phyloP scores from a whole-genome alignment of 345 rosid genomes.

The Excoecaria agallocha region DNA sequence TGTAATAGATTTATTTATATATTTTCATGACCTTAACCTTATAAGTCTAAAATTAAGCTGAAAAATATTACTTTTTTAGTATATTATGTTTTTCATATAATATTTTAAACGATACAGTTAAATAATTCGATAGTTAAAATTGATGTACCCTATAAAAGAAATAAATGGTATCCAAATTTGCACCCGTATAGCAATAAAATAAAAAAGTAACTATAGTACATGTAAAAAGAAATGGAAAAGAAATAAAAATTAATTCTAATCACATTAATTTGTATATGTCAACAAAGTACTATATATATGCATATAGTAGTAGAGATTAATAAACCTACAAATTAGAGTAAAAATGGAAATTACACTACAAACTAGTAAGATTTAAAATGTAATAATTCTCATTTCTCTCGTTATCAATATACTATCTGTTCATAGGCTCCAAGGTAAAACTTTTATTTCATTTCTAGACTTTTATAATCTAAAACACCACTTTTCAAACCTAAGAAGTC shows the following conservation, averaged over 20 bases:
- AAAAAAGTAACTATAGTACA: too few species aligned
- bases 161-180: too few species aligned
- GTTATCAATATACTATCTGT: not conserved
- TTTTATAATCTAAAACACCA: constrained; percentile 58
- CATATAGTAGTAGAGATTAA: not conserved
- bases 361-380: constrained; percentile 3
- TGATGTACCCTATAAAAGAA: too few species aligned
- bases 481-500: constrained; percentile 80
- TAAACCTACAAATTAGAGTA: constrained; percentile 7
- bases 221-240: too few species aligned
- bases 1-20: too few species aligned
- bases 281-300: not conserved
- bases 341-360: not conserved
- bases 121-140: too few species aligned
- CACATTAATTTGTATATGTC: not conserved
- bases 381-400: constrained; percentile 9
- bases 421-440: not conserved
- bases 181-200: too few species aligned
- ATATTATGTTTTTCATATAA: too few species aligned
- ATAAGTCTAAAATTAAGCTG: too few species aligned
- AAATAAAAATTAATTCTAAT: constrained; percentile 12
- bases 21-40: too few species aligned
- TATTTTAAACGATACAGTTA: too few species aligned
- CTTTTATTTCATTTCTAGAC: constrained; percentile 59
- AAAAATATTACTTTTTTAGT: too few species aligned